Percentiles rank a stretch among this genome's conserved stretches.
Evolutionary conservation across 2,329 filamentous ascomycete genomes (phyloP).

Genomic region (Aspergillus novoparasiticus): DNA sequence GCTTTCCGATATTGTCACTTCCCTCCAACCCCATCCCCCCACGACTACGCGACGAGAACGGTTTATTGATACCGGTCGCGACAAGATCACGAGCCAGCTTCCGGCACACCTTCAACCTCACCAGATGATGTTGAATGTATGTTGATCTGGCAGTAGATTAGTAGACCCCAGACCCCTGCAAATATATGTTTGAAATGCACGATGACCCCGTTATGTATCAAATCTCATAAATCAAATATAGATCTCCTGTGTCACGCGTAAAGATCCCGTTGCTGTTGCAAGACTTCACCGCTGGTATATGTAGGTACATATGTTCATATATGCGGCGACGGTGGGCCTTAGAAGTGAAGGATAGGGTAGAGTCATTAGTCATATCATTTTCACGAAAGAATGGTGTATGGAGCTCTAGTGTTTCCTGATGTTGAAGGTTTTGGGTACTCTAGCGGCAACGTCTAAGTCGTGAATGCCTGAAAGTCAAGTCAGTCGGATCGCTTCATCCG

Average conservation of each 20-base stretch:
- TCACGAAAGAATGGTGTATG: background rate
- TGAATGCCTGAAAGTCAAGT: background rate
- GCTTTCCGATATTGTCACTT: constrained; percentile 9
- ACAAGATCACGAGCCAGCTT: constrained; percentile 20
- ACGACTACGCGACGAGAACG: constrained; percentile 28
- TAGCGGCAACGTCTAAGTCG: background rate
- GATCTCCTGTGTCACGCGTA: background rate
- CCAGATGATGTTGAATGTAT: constrained; percentile 22
- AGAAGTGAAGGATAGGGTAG: background rate
- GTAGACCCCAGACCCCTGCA: constrained; percentile 22
- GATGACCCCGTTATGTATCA: constrained; percentile 6
- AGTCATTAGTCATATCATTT: too few species aligned
- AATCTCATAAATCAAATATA: background rate
- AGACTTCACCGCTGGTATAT: background rate
- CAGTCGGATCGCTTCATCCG: constrained; percentile 13
- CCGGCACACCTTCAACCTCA: background rate
- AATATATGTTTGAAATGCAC: constrained; percentile 35
- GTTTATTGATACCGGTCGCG: constrained; percentile 25
- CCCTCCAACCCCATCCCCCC: constrained; percentile 13
- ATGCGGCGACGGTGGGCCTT: too few species aligned
- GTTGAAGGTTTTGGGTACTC: background rate
- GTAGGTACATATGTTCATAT: background rate
- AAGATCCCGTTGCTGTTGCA: background rate
- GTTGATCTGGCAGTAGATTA: constrained; percentile 39
- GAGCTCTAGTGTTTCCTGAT: background rate